Conservation (phyloP, 1,284 basidiomycete genomes). For the Irpex rosettiformis region DNA sequence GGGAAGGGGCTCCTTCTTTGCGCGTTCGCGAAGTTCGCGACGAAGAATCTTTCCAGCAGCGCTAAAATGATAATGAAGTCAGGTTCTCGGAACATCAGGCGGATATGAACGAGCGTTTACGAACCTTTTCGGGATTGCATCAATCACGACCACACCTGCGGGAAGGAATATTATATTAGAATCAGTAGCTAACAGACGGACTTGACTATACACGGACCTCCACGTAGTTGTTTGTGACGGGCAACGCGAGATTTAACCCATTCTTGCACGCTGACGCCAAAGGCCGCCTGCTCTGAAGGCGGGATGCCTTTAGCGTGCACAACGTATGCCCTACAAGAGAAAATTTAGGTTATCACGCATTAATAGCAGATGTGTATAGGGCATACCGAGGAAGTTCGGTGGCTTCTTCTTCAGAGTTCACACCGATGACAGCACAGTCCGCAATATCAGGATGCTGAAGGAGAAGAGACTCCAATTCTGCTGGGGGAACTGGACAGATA, state of each 20-base stretch:
- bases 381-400: conserved; percentile 17
- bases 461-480: conserved; percentile 76
- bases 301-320: conserved; percentile 42
- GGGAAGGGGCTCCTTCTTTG: conserved; percentile 13
- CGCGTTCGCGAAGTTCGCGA: conserved; percentile 43
- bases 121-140: conserved; percentile 67
- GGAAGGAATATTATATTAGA: background rate
- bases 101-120: conserved; percentile 5
- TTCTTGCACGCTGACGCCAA: conserved; percentile 46
- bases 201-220: conserved; percentile 30
- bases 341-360: background rate
- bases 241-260: conserved; percentile 71
- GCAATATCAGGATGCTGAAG: conserved; percentile 69
- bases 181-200: background rate
- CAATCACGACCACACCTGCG: conserved; percentile 47
- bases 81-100: background rate
- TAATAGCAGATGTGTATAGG: background rate
- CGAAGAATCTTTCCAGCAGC: conserved; percentile 73
- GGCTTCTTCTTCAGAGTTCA: conserved; percentile 34
- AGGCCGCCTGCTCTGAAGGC: conserved; percentile 34
- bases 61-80: conserved; percentile 30
- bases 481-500: conserved; percentile 62
- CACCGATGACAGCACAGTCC: conserved; percentile 73
- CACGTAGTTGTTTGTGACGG: conserved; percentile 62
- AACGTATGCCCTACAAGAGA: conserved; percentile 58